Evolutionary conservation across 768 basidiomycete species (phyloP).

Genomic region (Steccherinum ochraceum): DNA sequence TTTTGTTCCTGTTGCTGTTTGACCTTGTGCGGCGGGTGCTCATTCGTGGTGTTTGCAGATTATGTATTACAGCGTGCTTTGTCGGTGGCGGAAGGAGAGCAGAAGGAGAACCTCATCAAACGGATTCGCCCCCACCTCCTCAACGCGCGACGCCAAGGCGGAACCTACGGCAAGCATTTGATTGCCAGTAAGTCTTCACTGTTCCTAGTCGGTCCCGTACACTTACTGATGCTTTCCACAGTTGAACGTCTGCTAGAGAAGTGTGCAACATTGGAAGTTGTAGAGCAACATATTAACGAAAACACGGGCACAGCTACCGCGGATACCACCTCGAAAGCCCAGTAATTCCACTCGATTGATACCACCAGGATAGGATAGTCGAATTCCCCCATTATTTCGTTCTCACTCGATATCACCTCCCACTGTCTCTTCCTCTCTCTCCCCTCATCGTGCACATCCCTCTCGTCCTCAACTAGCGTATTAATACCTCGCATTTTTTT

Average conservation of each 20-base stretch:
- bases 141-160: slow-evolving; percentile 66
- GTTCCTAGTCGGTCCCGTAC: background rate
- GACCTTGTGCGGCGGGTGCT: background rate
- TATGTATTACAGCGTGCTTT: slow-evolving; percentile 84
- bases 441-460: no score
- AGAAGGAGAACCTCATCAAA: slow-evolving; percentile 57
- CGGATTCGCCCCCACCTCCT: slow-evolving; percentile 62
- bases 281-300: slow-evolving; percentile 19
- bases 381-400: background rate
- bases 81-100: slow-evolving; percentile 60
- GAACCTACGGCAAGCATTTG: slow-evolving; percentile 75
- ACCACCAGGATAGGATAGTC: background rate
- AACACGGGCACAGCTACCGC: background rate
- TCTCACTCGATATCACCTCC: background rate
- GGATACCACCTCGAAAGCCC: background rate
- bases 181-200: slow-evolving; percentile 55
- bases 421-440: no score
- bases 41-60: slow-evolving; percentile 37
- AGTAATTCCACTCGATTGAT: background rate
- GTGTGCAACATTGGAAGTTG: slow-evolving; percentile 15
- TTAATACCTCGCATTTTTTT: background rate
- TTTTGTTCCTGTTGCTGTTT: background rate
- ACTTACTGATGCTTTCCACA: slow-evolving; percentile 20
- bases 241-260: slow-evolving; percentile 69
- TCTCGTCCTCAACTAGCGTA: no score